Base-by-base conservation (phyloP, 2,329 filamentous ascomycete genomes). In the Chaetomium sp. region DNA sequence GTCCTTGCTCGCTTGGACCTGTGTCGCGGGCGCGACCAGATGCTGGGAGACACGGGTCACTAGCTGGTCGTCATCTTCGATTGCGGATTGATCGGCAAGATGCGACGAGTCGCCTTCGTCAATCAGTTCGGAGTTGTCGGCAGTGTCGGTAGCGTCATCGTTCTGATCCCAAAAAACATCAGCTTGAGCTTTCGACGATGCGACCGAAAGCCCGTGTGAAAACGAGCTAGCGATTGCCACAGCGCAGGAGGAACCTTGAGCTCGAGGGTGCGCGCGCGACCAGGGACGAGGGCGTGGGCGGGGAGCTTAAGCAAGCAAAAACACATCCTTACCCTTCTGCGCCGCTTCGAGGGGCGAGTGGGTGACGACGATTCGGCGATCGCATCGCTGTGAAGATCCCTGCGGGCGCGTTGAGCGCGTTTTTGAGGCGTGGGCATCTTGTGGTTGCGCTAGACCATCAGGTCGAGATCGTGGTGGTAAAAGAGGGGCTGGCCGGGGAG, bases 281-380 rank as follows among this genome's bases (percentile, higher is more conserved):
- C 19, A 49, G 48, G 54, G 38, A 56, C 27, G 57, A 65, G 49
- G 51, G 59, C 5, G 14, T 42, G 40, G 40, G 40, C 19, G 19
- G 19, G 19, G 19, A 27, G 19, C 19, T 27, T 27, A 27, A 27
- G 40, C 40, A 42, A 6, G 40, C 11, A 11, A 42, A 42, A 11
- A 12, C 12, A 51, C 32, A 42, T 54, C 45, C 68, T 48, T 69
- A 81, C 80, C 76, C 80, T 82, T 73, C 78, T 85, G 71, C 82
- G 79, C 66, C 82, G 81, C 73, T 86, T 86, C 9, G 77, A 72
- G n/a, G 82, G 82, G 53, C 81, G 78, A 56, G 76, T 79, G 11
- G 82, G 82, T 4, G 82, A 85, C 33, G 81, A 81, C 47, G 78
- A 74, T 44, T 79, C 75, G 49, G 60, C 63, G 41, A 62, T 62